Conservation (phyloP, 2,329 filamentous ascomycete genomes). For the Xylaria polymorpha region DNA sequence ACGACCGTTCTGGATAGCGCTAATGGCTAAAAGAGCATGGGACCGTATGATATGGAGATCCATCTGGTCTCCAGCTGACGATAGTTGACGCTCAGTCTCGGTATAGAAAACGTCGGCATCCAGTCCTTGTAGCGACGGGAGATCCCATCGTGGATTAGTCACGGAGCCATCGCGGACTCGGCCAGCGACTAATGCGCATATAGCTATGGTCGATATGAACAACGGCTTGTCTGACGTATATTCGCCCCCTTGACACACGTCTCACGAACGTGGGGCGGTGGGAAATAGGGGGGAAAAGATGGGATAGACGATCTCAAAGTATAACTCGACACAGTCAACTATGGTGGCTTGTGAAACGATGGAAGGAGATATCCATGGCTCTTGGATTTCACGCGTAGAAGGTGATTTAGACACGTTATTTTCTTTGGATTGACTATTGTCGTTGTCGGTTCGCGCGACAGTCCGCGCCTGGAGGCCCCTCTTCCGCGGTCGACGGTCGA, state of each 20-base stretch:
- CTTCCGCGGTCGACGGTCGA: constrained; percentile 21
- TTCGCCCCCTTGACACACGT: constrained; percentile 27
- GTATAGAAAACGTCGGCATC: constrained; percentile 21
- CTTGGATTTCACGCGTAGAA: background rate
- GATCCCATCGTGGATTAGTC: constrained; percentile 26
- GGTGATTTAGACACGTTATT: background rate
- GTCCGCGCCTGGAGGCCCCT: constrained; percentile 14
- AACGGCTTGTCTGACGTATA: constrained; percentile 21
- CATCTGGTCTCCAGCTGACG: constrained; percentile 8
- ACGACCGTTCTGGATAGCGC: constrained; percentile 25
- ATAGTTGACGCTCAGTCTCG: constrained; percentile 20
- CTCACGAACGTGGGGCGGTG: constrained; percentile 18
- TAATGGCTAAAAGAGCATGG: constrained; percentile 26
- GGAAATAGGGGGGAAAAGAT: constrained; percentile 26
- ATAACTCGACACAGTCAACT: constrained; percentile 28
- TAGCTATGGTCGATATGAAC: constrained; percentile 28
- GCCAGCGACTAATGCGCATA: constrained; percentile 25
- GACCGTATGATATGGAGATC: constrained; percentile 29
- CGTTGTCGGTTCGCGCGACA: background rate
- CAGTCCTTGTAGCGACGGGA: constrained; percentile 4
- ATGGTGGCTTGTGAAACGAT: constrained; percentile 16
- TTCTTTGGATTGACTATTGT: background rate
- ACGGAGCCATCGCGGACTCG: constrained; percentile 28
- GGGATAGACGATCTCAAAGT: constrained; percentile 29
- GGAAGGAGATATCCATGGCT: constrained; percentile 11